Conservation (phyloP, 805 yeast species). For the Candida sakaeoensis region DNA sequence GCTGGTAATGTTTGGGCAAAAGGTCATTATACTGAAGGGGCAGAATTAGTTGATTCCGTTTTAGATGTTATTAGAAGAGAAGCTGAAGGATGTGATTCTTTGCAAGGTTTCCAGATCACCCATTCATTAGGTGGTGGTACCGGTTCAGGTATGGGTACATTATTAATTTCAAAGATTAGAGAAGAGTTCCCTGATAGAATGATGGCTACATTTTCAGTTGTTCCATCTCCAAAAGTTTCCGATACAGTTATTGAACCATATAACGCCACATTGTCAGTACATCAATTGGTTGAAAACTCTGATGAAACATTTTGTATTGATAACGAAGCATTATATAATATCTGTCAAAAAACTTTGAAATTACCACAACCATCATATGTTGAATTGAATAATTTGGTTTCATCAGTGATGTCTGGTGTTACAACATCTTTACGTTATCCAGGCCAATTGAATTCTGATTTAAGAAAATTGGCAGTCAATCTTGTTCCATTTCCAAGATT, state of each 20-base stretch:
- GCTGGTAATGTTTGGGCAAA: slow-evolving; percentile 98
- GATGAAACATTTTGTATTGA: slow-evolving; percentile 95
- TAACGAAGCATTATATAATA: slow-evolving; percentile 88
- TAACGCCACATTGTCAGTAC: slow-evolving; percentile 86
- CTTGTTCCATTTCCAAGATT: slow-evolving; percentile 93
- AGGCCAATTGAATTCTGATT: slow-evolving; percentile 89
- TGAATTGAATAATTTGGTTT: slow-evolving; percentile 78
- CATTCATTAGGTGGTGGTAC: slow-evolving; percentile 74
- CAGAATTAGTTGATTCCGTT: slow-evolving; percentile 86
- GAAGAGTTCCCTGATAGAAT: slow-evolving; percentile 94
- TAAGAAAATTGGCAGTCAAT: slow-evolving; percentile 90
- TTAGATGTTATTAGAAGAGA: slow-evolving; percentile 89
- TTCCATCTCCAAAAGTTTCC: slow-evolving; percentile 86
- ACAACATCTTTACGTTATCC: slow-evolving; percentile 93
- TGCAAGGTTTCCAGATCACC: slow-evolving; percentile 89
- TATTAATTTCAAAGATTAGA: slow-evolving; percentile 77
- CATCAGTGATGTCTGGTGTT: slow-evolving; percentile 92
- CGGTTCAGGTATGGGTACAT: slow-evolving; percentile 95
- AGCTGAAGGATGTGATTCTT: slow-evolving; percentile 87
- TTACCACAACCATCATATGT: slow-evolving; percentile 72
- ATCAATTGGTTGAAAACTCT: slow-evolving; percentile 85
- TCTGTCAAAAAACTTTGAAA: slow-evolving; percentile 82
- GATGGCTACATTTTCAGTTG: slow-evolving; percentile 93
- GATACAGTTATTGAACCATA: slow-evolving; percentile 96
- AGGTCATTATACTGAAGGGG: slow-evolving; percentile 96